Conservation (phyloP, 495 filamentous ascomycete genomes). For the Penicillium salamii region DNA sequence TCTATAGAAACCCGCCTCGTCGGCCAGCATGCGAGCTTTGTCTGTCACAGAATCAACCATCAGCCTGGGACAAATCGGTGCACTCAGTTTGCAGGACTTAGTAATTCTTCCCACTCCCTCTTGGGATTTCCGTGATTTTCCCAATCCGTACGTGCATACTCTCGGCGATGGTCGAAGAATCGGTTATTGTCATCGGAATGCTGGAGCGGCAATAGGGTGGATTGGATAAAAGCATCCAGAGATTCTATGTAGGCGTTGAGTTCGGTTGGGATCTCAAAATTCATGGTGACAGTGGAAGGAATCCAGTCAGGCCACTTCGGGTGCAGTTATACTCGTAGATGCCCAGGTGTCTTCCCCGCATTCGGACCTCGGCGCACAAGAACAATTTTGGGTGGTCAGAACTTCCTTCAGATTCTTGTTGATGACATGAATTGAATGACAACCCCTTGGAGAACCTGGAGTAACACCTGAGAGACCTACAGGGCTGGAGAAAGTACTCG, state of each 20-base stretch:
- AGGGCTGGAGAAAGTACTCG: too few species aligned
- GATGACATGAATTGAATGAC: too few species aligned
- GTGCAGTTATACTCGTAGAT: too few species aligned
- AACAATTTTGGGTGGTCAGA: too few species aligned
- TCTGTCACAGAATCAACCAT: conserved; percentile 5
- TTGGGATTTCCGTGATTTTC: conserved; percentile 50
- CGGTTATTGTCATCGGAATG: conserved; percentile 51
- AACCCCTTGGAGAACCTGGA: too few species aligned
- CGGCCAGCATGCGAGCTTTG: conserved; percentile 42
- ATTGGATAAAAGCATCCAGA: conserved; percentile 54
- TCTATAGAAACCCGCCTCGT: conserved; percentile 55
- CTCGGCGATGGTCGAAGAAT: conserved; percentile 61
- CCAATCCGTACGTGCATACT: conserved; percentile 56
- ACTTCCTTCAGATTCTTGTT: too few species aligned
- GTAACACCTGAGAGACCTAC: too few species aligned
- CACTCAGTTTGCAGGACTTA: conserved; percentile 12
- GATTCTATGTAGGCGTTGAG: conserved; percentile 41
- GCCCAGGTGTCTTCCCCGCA: conserved; percentile 16
- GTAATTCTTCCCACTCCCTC: conserved; percentile 53
- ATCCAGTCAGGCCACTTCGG: too few species aligned
- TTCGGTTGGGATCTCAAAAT: conserved; percentile 52
- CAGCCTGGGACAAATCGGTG: background rate
- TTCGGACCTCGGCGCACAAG: conserved; percentile 17
- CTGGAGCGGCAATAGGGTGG: conserved; percentile 51
- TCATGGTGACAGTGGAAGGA: conserved; percentile 35